These are phyloP conservation scores for Colletotrichum tropicicola DNA, from an alignment of 2,329 filamentous ascomycete genomes.

Conservation along the genomic window DNA sequence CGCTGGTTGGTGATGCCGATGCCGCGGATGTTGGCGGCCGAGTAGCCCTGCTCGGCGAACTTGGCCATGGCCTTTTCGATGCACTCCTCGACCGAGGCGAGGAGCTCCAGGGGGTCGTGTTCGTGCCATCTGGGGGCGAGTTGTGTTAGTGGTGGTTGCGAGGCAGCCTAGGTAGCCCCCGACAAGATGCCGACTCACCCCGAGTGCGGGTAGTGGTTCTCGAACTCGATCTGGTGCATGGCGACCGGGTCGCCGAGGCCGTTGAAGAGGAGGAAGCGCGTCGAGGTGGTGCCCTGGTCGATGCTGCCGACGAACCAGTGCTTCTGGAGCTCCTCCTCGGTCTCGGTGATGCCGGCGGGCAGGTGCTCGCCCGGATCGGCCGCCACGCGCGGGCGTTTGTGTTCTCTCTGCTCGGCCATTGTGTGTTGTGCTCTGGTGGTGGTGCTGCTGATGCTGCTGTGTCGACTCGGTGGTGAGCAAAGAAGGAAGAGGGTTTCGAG, in stretches of 20 bases:
- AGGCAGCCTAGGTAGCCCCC: too few relatives aligned
- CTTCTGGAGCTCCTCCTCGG: constrained; percentile 40
- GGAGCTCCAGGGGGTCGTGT: constrained; percentile 82
- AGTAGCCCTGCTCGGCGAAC: constrained; percentile 76
- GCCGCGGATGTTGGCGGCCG: constrained; percentile 73
- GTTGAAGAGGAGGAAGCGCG: constrained; percentile 91
- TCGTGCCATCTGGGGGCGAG: constrained; percentile 78
- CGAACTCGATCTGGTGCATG: constrained; percentile 87
- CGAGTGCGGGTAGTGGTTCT: constrained; percentile 83
- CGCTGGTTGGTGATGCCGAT: constrained; percentile 92
- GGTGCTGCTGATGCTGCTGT: too few relatives aligned
- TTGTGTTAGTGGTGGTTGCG: neutral
- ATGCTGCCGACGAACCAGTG: constrained; percentile 85
- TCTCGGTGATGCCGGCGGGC: constrained; percentile 41
- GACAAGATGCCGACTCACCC: too few relatives aligned
- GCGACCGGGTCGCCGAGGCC: constrained; percentile 79
- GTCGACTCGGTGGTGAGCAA: too few relatives aligned
- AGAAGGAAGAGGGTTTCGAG: neutral
- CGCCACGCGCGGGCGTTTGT: constrained; percentile 21
- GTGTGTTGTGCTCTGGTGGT: neutral
- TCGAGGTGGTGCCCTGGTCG: constrained; percentile 90
- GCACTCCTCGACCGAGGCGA: constrained; percentile 79
- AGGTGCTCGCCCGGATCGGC: constrained; percentile 33
- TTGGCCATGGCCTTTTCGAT: constrained; percentile 79
- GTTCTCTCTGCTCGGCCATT: constrained; percentile 26